Evolutionary conservation across 768 basidiomycete species (phyloP).

Genomic region (Mycena rebaudengoi): DNA sequence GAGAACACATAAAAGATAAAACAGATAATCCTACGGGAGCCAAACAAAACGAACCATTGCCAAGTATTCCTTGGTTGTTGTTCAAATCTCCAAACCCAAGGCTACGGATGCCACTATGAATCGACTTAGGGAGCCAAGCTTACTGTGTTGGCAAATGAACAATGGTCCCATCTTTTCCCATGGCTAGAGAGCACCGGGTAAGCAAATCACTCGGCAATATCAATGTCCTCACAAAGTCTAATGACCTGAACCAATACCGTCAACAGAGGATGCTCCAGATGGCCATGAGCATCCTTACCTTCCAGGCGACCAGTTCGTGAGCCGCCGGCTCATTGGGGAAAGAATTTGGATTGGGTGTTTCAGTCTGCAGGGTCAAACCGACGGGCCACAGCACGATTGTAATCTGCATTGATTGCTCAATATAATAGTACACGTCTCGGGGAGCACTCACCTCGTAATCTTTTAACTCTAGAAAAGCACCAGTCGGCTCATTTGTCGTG

Average conservation of each 20-base stretch:
- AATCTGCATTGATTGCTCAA: too few relatives aligned
- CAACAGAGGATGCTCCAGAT: not conserved
- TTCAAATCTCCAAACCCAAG: not conserved
- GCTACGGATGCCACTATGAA: not conserved
- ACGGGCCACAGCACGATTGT: too few relatives aligned
- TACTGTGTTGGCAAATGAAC: not conserved
- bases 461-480: too few relatives aligned
- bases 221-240: not conserved
- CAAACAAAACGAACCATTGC: not conserved
- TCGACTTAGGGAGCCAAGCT: not conserved
- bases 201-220: not conserved
- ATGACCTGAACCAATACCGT: not conserved
- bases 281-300: not conserved
- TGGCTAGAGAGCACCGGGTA: not conserved
- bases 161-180: not conserved
- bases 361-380: too few relatives aligned
- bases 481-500: too few relatives aligned
- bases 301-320: constrained; percentile 2
- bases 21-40: not conserved
- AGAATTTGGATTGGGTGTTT: too few relatives aligned
- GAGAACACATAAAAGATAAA: not conserved
- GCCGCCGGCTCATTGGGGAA: too few relatives aligned
- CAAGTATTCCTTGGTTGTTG: not conserved
- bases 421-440: too few relatives aligned
- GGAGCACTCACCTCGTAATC: too few relatives aligned